Evolutionary conservation across 1,139 yeast genomes (phyloP), one percentile per base, ranked within the genome.

Genomic region (Entelexis paramagnoliae): DNA sequence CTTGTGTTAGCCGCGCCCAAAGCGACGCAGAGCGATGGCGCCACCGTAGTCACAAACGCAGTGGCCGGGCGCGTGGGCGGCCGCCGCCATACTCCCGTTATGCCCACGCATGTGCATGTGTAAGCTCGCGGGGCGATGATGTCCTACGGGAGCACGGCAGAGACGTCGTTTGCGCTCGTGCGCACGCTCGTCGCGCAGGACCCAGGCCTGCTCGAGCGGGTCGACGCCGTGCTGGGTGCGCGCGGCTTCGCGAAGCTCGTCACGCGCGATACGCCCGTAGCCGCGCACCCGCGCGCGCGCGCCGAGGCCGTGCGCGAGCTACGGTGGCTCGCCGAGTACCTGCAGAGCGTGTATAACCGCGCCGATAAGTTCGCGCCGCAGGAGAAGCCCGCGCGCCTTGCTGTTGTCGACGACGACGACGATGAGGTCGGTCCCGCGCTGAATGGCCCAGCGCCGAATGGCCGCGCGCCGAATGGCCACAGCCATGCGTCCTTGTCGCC

Each of bases 301-400:
- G 32, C 22, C 10, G 56, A 53, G 49, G 54, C 51, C 11, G 22
- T 33, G 11, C 43, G 26, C 14, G 56, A 53, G 36, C 48, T 53
- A 34, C 19, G 26, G 19, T 53, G 56, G 56, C 51, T 53, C 16
- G 10, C 16, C 24, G 41, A 38, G 40, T 51, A 51, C 38, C 26
- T 53, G 26, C 28, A 34, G 14, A 49, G 42, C 29, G 55, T 39
- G 28, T 28, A 22, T 24, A 34, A 41, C 36, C 51, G 53, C 3
- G 47, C 53, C 22, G 40, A 44, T 5, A 44, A 33, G 32, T 19
- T 44, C 26, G 16, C 33, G 19, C 47, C 47, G 16, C 32, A 10
- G 7, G 38, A n/a, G 4, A 29, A 34, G 40, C 24, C 20, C n/a
- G 17, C 10, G 17, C 35, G 33, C n/a, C 22, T 10, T 3, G 33